Base-by-base conservation (phyloP, 805 yeast genomes). In the Sugiyamaella smithiae region DNA sequence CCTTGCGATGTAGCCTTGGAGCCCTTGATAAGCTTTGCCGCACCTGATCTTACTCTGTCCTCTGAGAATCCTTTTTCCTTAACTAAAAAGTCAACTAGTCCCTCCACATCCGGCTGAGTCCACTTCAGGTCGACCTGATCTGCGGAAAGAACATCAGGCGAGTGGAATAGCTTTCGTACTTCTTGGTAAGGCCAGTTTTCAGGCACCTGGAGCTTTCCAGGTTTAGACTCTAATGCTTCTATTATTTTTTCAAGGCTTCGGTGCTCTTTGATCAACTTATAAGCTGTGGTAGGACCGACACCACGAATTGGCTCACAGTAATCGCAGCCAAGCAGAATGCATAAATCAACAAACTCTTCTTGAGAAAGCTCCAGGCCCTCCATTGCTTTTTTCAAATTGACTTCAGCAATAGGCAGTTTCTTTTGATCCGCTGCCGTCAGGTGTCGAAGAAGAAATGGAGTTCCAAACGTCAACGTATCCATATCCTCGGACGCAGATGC, bases 401-500 rank as follows among this genome's bases (percentile, higher is more conserved):
- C 82, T 64, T 93, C 97, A 54, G 87, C 88, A 43, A 93, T 84
- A 11, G 97, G 97, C 66, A 87, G 79, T 66, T 93, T 93, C 59
- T 95, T 78, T 24, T 95, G 91, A 63, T 93, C 99, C 1, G 97
- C 82, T 57, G 90, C 93, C 0, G 98, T 93, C 66, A 93, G 75
- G 65, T 93, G 96, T 56, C 99, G 78, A 52, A 93, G 73, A 46
- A 93, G 69, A 51, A 70, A 81, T 4, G 96, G 93, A 1, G 98
- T 87, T 49, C 81, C 83, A 64, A 91, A 93, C 62, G 98, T 93
- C 48, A 93, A 67, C 1, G 99, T 93, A 68, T 93, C 99, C 99
- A 93, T 93, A 79, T 93, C 99, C 66, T 93, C 99, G 4, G 96
- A 85, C 1, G 97, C 99, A 2, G 98, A 96, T 6, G 96, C 99